A percentile compares a stretch with the other conserved stretches of the same genome.
Conservation (phyloP, 805 yeast genomes). For the Pichia kluyveri region DNA sequence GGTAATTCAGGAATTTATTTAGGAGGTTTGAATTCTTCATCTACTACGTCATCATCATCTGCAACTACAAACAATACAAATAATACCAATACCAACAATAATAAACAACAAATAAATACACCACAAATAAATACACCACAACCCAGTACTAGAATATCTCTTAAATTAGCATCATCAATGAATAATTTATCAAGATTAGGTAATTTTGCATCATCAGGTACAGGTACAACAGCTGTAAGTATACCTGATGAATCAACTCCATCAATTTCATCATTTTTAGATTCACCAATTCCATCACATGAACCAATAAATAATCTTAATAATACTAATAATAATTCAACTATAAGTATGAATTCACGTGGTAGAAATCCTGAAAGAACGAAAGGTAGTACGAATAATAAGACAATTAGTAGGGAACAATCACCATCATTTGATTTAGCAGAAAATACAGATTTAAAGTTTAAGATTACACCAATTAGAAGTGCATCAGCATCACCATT, state of each 20-base stretch:
- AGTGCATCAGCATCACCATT: constrained; percentile 19
- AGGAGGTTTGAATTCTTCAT: neutral
- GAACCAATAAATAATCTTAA: neutral
- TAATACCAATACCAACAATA: no score
- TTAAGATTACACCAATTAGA: constrained; percentile 22
- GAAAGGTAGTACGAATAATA: neutral
- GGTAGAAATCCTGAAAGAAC: neutral
- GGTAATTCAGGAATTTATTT: constrained; percentile 1
- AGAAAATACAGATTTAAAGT: constrained; percentile 20
- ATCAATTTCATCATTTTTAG: constrained; percentile 5
- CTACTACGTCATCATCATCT: neutral
- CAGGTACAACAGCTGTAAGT: neutral
- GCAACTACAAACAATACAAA: neutral
- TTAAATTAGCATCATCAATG: constrained; percentile 1
- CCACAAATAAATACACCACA: neutral
- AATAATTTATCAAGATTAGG: neutral
- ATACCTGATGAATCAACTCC: constrained; percentile 1
- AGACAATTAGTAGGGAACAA: neutral
- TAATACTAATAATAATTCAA: neutral
- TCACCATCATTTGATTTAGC: constrained; percentile 4
- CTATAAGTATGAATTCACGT: neutral
- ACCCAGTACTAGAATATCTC: constrained; percentile 3
- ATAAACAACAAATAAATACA: neutral
- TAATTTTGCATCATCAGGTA: neutral
- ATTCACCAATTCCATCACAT: neutral